A percentile compares a stretch with the other conserved stretches of the same genome.
These are phyloP conservation scores for Circinella minor DNA, from an alignment of 371 early-diverging fungal genomes.

Conservation along the genomic window DNA sequence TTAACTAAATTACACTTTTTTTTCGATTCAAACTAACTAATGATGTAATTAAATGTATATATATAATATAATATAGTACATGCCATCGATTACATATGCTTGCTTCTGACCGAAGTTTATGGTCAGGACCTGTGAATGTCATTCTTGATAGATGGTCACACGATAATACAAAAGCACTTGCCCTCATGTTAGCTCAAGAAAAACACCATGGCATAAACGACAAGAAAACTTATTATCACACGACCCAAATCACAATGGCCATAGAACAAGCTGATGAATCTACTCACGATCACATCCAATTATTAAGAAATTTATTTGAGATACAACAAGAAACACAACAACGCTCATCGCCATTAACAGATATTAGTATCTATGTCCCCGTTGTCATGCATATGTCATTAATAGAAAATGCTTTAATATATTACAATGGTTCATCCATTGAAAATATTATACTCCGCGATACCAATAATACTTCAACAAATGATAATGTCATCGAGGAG, in stretches of 20 bases:
- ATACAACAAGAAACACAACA: conserved; percentile 8
- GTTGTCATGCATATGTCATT: conserved; percentile 4
- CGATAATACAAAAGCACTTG: neutral
- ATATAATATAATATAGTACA: conserved; percentile 14
- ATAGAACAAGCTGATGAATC: neutral
- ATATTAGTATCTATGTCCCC: conserved; percentile 5
- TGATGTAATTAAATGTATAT: conserved; percentile 4
- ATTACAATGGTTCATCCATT: neutral
- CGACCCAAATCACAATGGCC: neutral
- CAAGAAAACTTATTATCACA: neutral
- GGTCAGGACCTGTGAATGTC: conserved; percentile 20
- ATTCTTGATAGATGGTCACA: neutral
- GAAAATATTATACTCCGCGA: conserved; percentile 1
- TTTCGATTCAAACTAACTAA: neutral
- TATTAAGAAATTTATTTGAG: conserved; percentile 9
- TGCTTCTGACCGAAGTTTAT: conserved; percentile 17
- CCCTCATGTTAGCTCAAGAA: neutral
- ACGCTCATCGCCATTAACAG: neutral
- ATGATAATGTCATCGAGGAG: neutral
- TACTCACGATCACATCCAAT: neutral
- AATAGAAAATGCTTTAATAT: conserved; percentile 2
- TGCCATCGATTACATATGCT: conserved; percentile 18
- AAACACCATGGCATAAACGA: too few species aligned
- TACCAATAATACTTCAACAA: neutral
- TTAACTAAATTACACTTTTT: neutral